Evolutionary conservation across 73 alveolate species (phyloP), one percentile per base, ranked within the genome.

Genomic region (Blepharisma japonicum): DNA sequence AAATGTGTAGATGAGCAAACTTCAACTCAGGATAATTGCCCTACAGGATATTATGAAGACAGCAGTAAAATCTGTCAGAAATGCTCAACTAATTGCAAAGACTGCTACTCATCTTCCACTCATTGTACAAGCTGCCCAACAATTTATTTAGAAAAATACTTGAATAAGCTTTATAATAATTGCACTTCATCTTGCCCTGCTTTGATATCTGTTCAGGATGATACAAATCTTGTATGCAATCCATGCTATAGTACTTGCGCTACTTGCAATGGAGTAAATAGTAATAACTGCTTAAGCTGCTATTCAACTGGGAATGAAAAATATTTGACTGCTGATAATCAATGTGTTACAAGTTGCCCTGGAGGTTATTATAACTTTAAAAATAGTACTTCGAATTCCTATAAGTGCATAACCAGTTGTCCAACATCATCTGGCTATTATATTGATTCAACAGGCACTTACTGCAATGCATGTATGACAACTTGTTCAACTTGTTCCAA

Each of bases 301-400:
- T 32, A 32, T 32, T 32, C 42, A 32, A 14, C 74, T 18, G n/a
- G n/a, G n/a, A 39, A 39, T 20, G 2, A 11, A 20, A 20, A 9
- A 25, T 61, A 61, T 61, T 25, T 61, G 46, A 8, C 14, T 61
- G 49, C 14, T 8, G 47, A 25, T 14, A 61, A 11, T 25, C 42
- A 32, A 32, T 61, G 74, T 61, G 49, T 61, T 1, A 48, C 14
- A 25, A 25, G 5, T 9, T 61, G 74, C 47, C 74, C 74, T 61
- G 38, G 5, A 2, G 48, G 48, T 2, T 61, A 20, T 25, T 61
- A 61, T 61, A 14, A 39, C 2, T 18, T 14, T 61, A 0, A 14
- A 1, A 39, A 39, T 14, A 61, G 5, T 32, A 32, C 42, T 3
- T 32, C 42, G 42, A 3, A 3, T 3, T 32, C 42, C 5, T 32